These are phyloP conservation scores for Monotropa hypopitys DNA, from an alignment of 179 eudicot genomes.

Conservation along the genomic window DNA sequence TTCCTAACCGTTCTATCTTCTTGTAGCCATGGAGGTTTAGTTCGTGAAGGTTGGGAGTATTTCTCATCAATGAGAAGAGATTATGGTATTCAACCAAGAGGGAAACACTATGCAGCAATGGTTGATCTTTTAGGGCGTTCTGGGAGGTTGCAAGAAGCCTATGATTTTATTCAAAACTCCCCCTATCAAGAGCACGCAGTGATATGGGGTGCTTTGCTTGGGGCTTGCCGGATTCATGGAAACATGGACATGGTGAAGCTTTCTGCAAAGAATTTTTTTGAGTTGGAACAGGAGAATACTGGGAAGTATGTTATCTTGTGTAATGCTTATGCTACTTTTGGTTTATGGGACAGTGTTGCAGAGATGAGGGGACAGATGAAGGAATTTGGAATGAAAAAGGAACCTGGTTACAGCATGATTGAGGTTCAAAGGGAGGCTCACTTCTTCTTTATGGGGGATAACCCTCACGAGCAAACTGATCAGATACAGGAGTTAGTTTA, in stretches of 20 bases:
- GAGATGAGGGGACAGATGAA: constrained; percentile 60
- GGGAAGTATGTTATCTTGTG: constrained; percentile 75
- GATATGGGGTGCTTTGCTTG: constrained; percentile 84
- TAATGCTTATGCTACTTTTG: constrained; percentile 59
- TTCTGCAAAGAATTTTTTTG: constrained; percentile 51
- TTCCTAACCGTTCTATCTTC: constrained; percentile 73
- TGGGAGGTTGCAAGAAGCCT: constrained; percentile 62
- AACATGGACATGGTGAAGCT: constrained; percentile 50
- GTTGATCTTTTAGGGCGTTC: constrained; percentile 83
- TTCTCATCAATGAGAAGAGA: constrained; percentile 54
- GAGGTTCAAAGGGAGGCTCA: constrained; percentile 53
- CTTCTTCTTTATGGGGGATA: constrained; percentile 58
- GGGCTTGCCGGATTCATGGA: constrained; percentile 66
- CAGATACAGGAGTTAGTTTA: constrained; percentile 33
- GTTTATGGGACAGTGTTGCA: constrained; percentile 73
- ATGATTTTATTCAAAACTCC: constrained; percentile 37
- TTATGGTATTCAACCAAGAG: constrained; percentile 54
- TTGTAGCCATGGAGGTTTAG: constrained; percentile 80
- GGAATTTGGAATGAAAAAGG: constrained; percentile 57
- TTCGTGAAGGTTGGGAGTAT: constrained; percentile 58
- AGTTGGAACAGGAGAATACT: constrained; percentile 65
- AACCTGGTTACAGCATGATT: constrained; percentile 77
- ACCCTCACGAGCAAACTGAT: constrained; percentile 43
- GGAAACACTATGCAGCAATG: constrained; percentile 67
- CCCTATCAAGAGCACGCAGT: constrained; percentile 54